Base-by-base conservation (phyloP, 768 basidiomycete species). In the Pleurotus giganteus region DNA sequence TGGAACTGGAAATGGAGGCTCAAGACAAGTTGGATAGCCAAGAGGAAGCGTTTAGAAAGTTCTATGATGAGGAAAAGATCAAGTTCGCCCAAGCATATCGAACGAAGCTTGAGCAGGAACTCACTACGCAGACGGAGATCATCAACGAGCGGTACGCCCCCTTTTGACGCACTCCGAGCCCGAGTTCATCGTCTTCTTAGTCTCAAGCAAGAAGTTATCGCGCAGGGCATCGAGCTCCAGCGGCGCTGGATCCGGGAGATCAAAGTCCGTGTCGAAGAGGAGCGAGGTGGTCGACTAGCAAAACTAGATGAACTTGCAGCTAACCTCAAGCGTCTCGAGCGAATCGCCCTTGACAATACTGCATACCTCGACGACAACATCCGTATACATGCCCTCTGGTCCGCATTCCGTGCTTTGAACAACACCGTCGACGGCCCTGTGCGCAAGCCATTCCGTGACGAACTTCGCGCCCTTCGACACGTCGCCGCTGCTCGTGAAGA, bases 201-300 rank as follows among this genome's bases (percentile, higher is more conserved):
- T 37, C 78, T 99, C 56, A 91, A 88, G 68, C 92, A 96, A 67
- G 94, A 96, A 68, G 93, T 98, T 51, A 81, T 98, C 47, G 89
- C 94, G 2, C 95, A 98, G 69, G 97, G 95, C 15, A 94, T 99
- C 64, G 97, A 98, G 71, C 84, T 98, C 21, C 97, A 98, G 67
- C 86, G 94, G 47, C 83, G 92, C 52, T 98, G 96, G 95, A 90
- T 99, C 37, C 86, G 92, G 28, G 94, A 98, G 56, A 86, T 98
- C 77, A 97, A 98, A 74, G 81, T 94, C 47, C 89, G 87, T 59
- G 95, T 99, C 54, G 96, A 99, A 71, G 84, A 93, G 65, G 97
- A 99, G 70, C 93, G 97, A 41, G 94, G 94, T 13, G 94, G 94
- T 11, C 89, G 97, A 53, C 81, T 99, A 8, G 89, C 94, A 42